These are phyloP conservation scores for Plasmodium vivax DNA, from an alignment of 169 alveolate species.

Conservation along the genomic window DNA sequence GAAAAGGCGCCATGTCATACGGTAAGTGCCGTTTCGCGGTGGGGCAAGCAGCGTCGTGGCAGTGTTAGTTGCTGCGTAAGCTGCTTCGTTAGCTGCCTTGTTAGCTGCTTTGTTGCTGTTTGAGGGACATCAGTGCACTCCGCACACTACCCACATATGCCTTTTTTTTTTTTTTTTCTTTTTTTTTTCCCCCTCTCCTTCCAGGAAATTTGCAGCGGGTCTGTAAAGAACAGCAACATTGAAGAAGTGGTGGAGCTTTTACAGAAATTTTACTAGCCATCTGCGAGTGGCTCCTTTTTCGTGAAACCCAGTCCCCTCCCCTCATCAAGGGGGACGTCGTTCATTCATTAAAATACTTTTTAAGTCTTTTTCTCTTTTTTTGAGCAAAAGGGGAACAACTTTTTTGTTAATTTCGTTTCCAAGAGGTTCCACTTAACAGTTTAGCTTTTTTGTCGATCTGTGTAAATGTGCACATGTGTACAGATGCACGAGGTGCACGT, in stretches of 20 bases:
- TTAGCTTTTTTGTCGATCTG: neutral
- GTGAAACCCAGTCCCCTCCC: neutral
- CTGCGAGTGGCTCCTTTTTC: slow-evolving; percentile 1
- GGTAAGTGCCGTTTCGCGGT: slow-evolving; percentile 3
- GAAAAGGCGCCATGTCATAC: slow-evolving; percentile 61
- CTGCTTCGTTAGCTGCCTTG: too few relatives aligned
- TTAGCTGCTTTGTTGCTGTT: too few relatives aligned
- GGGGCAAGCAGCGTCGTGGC: neutral
- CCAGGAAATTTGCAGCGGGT: slow-evolving; percentile 56
- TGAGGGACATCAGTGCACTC: neutral
- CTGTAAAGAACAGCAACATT: slow-evolving; percentile 31
- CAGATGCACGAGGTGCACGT: neutral
- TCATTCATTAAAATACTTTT: neutral
- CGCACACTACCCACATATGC: neutral
- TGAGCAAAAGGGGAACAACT: neutral
- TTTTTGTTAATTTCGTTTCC: neutral
- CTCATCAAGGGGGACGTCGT: neutral
- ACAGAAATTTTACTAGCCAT: slow-evolving; percentile 19
- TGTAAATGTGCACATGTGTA: neutral
- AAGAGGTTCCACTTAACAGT: neutral
- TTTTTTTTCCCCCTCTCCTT: neutral
- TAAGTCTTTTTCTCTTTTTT: neutral
- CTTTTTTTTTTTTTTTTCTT: neutral
- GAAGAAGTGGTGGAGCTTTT: slow-evolving; percentile 47
- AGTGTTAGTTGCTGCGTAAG: neutral